Base-by-base conservation (phyloP, 2,329 filamentous ascomycete genomes). In the Exophiala lecanii-corni region DNA sequence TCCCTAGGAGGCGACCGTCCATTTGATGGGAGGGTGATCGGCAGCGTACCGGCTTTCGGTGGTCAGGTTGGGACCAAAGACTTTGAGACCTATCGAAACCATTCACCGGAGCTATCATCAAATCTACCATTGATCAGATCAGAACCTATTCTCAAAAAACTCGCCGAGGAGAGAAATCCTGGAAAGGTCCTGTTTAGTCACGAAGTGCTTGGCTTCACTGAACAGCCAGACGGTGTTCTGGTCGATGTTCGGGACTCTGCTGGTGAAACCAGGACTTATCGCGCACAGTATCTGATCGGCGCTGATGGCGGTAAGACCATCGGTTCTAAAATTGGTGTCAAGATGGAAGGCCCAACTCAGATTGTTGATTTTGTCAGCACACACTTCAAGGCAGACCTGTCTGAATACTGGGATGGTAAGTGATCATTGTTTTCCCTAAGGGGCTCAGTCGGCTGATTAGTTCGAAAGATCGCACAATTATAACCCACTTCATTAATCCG, bases 121-220 rank as follows among this genome's bases (percentile, higher is more conserved):
- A 42, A 42, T 36, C n/a, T 42, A 17, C 39, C 39, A 9, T 21
- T 42, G 3, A 17, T n/a, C 30, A 34, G 42, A 36, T 41, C 62
- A 15, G 62, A 67, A 48, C 62, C 62, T 5, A 56, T 65, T 17
- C 45, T 66, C 17, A 47, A 49, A 20, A 31, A 46, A 19, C 46
- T 55, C 13, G 62, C 61, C 9, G 38, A 41, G 18, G 55, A 59
- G 38, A 47, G 62, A 21, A 63, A 60, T 44, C 57, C 15, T 2
- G 31, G 31, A 10, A n/a, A 21, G 5, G 15, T 42, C 9, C 13
- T 13, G 10, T 42, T 42, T 17, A 18, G 16, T 2, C 13, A 16
- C 13, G 18, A 9, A 2, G 39, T 42, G 10, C 19, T 16, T 5
- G 39, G 36, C 16, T 42, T 42, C 23, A 12, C 35, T 7, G 39